Conservation (phyloP, 2,329 filamentous ascomycete genomes). For the Phialocephala subalpina region DNA sequence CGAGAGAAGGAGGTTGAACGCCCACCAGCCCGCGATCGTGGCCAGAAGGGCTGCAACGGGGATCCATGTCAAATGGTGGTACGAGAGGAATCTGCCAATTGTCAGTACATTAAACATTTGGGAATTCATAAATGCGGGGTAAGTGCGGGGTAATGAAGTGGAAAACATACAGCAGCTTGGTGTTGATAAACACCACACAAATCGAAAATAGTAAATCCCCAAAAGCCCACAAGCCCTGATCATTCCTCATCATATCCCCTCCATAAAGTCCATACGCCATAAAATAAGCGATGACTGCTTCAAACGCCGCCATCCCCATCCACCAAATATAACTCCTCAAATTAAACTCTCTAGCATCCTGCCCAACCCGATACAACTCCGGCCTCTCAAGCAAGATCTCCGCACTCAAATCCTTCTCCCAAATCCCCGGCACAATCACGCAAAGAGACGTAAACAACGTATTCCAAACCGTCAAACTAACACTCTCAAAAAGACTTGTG, state of each 20-base stretch:
- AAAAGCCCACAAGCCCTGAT: conserved; percentile 74
- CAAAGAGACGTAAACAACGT: conserved; percentile 63
- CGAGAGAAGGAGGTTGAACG: conserved; percentile 83
- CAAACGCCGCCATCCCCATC: conserved; percentile 76
- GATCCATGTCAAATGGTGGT: conserved; percentile 76
- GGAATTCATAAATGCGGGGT: too few relatives aligned
- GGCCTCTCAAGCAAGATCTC: conserved; percentile 87
- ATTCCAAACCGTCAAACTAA: conserved; percentile 71
- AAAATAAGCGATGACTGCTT: conserved; percentile 81
- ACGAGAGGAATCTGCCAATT: conserved; percentile 69
- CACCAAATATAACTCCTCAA: conserved; percentile 78
- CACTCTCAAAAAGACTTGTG: conserved; percentile 84
- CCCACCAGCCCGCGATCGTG: conserved; percentile 78
- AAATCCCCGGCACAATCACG: conserved; percentile 87
- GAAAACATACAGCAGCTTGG: conserved; percentile 72
- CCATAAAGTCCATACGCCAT: conserved; percentile 71
- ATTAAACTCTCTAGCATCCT: conserved; percentile 79
- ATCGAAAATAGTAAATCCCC: conserved; percentile 76
- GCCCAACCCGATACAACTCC: conserved; percentile 86
- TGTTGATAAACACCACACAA: conserved; percentile 74
- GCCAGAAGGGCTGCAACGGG: conserved; percentile 64
- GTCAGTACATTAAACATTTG: conserved; percentile 54
- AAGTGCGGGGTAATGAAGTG: conserved; percentile 36
- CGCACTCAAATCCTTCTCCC: conserved; percentile 85
- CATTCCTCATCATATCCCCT: conserved; percentile 55